Evolutionary conservation across 352 stramenopile species (phyloP).

Genomic region (Pythium dissimile): DNA sequence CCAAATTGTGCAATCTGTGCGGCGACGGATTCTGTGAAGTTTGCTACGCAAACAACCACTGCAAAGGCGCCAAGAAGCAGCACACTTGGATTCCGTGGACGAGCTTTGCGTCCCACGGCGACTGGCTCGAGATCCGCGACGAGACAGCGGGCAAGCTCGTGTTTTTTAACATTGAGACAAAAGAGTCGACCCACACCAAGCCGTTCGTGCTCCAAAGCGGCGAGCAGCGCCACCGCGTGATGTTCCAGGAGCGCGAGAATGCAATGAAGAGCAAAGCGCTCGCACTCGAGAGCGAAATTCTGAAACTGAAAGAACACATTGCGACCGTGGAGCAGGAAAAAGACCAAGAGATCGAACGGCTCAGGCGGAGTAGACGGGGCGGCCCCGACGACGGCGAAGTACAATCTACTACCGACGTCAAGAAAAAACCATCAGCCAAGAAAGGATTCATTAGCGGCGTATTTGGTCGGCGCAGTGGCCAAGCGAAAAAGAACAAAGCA

Average conservation of each 20-base stretch:
- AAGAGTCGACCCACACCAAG: constrained; percentile 56
- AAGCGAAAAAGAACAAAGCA: background rate
- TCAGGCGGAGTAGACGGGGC: background rate
- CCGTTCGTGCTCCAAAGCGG: constrained; percentile 51
- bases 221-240: constrained; percentile 49
- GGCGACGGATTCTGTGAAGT: constrained; percentile 68
- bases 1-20: constrained; percentile 69
- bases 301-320: constrained; percentile 64
- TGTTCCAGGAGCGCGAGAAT: constrained; percentile 52
- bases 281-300: constrained; percentile 61
- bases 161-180: constrained; percentile 79
- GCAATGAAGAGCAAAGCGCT: constrained; percentile 45
- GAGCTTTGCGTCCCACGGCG: constrained; percentile 42
- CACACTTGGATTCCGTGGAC: constrained; percentile 66
- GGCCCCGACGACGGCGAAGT: background rate
- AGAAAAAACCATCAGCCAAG: too few species aligned
- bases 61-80: constrained; percentile 50
- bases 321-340: constrained; percentile 42
- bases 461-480: background rate
- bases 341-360: constrained; percentile 23
- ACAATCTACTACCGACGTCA: constrained; percentile 16
- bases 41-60: constrained; percentile 51
- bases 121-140: constrained; percentile 77
- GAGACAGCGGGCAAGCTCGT: constrained; percentile 36
- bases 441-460: constrained; percentile 2